These are phyloP conservation scores for Pichia thaimueangensis DNA, from an alignment of 805 yeast species.

Conservation along the genomic window DNA sequence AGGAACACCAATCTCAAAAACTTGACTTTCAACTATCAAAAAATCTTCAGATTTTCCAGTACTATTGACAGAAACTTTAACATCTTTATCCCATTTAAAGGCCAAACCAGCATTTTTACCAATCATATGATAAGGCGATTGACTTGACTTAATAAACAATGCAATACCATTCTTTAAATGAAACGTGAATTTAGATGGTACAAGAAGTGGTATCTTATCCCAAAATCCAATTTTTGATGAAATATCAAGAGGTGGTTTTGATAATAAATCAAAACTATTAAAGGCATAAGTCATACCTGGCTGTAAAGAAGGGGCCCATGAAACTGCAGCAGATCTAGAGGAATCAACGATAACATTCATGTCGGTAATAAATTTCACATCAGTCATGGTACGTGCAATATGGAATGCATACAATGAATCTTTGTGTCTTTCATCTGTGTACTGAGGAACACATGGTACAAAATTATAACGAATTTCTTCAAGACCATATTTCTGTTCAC, in stretches of 20 bases:
- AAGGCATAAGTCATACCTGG: constrained; percentile 56
- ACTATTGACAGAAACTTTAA: constrained; percentile 44
- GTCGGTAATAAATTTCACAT: constrained; percentile 51
- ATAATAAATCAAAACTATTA: constrained; percentile 59
- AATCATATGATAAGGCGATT: constrained; percentile 49
- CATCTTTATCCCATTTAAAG: constrained; percentile 57
- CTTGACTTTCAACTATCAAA: constrained; percentile 46
- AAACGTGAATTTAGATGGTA: constrained; percentile 49
- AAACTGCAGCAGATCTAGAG: constrained; percentile 41
- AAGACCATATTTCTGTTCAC: constrained; percentile 55
- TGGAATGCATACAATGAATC: constrained; percentile 53
- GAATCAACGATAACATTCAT: constrained; percentile 41
- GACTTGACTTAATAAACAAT: constrained; percentile 56
- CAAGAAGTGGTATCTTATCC: constrained; percentile 55
- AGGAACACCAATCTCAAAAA: constrained; percentile 54
- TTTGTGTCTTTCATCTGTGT: constrained; percentile 17
- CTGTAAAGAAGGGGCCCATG: constrained; percentile 61
- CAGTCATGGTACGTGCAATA: constrained; percentile 57
- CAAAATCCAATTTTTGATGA: constrained; percentile 62
- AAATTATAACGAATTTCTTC: constrained; percentile 34
- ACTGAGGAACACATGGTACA: constrained; percentile 43
- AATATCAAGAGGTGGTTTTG: constrained; percentile 65
- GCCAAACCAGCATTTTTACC: constrained; percentile 60
- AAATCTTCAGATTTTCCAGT: constrained; percentile 43
- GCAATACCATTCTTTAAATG: constrained; percentile 46